Conservation (phyloP, 2,329 filamentous ascomycete genomes). For the Neonectria sp. region DNA sequence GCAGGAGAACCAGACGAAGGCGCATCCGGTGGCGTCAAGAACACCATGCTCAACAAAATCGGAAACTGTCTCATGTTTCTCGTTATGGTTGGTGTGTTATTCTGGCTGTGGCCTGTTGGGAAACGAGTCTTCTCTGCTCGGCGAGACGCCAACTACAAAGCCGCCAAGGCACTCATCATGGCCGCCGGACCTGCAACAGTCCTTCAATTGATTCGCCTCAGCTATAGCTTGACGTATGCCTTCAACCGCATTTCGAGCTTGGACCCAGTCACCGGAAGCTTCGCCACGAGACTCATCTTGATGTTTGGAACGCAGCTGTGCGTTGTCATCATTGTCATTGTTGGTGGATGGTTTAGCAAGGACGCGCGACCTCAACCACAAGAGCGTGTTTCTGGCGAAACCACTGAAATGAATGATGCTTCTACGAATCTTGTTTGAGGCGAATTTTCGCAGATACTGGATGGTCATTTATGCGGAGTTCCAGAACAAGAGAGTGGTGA, state of each 20-base stretch:
- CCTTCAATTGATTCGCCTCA: constrained; percentile 27
- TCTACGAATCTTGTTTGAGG: too few species aligned
- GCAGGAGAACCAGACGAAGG: constrained; percentile 6
- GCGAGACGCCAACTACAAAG: constrained; percentile 23
- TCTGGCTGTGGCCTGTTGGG: constrained; percentile 19
- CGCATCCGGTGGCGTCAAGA: background rate
- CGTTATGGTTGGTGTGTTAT: constrained; percentile 18
- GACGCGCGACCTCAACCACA: constrained; percentile 13
- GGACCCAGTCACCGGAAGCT: constrained; percentile 17
- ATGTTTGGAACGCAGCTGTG: constrained; percentile 21
- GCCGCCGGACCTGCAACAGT: constrained; percentile 15
- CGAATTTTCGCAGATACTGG: too few species aligned
- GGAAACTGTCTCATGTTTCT: constrained; percentile 17
- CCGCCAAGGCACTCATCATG: constrained; percentile 17
- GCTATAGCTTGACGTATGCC: constrained; percentile 26
- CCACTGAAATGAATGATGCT: constrained; percentile 6
- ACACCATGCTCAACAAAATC: constrained; percentile 16
- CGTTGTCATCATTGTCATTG: constrained; percentile 12
- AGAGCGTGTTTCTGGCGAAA: constrained; percentile 1
- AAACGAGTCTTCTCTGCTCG: constrained; percentile 13
- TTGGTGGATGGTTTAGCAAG: constrained; percentile 27
- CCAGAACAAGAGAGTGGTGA: too few species aligned
- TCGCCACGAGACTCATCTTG: constrained; percentile 20
- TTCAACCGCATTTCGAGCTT: constrained; percentile 12
- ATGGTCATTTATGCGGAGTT: too few species aligned